Conservation (phyloP, 2,329 filamentous ascomycete genomes). For the Cytospora piceicola region DNA sequence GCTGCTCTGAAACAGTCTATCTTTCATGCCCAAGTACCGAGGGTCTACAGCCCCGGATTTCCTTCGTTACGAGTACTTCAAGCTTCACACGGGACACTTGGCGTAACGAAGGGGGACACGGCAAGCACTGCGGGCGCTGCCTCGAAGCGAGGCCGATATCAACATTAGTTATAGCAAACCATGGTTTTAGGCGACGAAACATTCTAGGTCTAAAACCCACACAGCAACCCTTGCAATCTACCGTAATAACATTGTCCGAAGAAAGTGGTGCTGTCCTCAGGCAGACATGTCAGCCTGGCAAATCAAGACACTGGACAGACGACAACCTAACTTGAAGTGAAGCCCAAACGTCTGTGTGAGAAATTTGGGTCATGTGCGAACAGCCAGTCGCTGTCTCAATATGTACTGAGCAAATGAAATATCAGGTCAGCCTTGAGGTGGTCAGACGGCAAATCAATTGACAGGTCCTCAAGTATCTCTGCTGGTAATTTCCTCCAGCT, state of each 20-base stretch:
- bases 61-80: background rate
- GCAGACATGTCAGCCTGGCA: background rate
- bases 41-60: background rate
- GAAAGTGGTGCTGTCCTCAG: background rate
- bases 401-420: background rate
- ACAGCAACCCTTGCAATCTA: too few relatives aligned
- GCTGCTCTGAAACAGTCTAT: too few relatives aligned
- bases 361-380: background rate
- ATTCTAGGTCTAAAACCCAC: background rate
- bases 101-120: too few relatives aligned
- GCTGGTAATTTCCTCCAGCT: background rate
- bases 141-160: background rate
- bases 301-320: background rate
- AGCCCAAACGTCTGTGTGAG: background rate
- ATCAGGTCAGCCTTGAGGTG: background rate
- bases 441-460: background rate
- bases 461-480: background rate
- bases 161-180: background rate
- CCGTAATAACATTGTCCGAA: too few relatives aligned
- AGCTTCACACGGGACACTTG: background rate
- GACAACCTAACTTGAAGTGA: background rate
- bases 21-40: background rate
- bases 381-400: background rate
- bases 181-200: background rate
- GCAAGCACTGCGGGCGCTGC: background rate